phyloP scores from a whole-genome alignment of 345 rosid genomes.

The Geranium rotundifolium region DNA sequence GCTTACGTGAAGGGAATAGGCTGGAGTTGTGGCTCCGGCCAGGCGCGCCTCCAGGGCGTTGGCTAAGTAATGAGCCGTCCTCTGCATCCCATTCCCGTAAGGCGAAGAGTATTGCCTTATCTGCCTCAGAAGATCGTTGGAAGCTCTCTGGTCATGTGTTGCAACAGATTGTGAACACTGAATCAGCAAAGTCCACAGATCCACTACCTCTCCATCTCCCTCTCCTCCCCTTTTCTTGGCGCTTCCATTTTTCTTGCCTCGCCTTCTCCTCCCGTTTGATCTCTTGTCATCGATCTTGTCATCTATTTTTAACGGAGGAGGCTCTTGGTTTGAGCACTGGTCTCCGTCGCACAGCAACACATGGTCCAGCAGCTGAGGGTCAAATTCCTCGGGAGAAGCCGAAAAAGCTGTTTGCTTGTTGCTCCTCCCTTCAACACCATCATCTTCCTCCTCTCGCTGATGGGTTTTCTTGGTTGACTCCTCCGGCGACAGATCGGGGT shows the following conservation, averaged over 20 bases:
- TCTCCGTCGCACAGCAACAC: conserved; percentile 25
- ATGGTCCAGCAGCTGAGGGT: conserved; percentile 33
- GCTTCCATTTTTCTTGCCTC: conserved; percentile 7
- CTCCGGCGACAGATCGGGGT: conserved; percentile 1
- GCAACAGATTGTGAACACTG: not conserved
- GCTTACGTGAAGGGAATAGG: conserved; percentile 4
- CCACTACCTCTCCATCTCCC: conserved; percentile 30
- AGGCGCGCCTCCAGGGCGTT: not conserved
- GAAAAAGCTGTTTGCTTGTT: conserved; percentile 38
- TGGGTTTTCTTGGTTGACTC: conserved; percentile 24
- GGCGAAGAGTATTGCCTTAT: not conserved
- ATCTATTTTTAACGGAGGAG: too few species aligned
- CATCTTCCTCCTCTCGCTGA: conserved; percentile 24
- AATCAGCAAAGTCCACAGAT: conserved; percentile 16
- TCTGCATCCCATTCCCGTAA: not conserved
- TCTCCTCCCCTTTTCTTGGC: conserved; percentile 13
- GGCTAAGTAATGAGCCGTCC: not conserved
- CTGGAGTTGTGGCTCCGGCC: not conserved
- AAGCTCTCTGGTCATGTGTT: not conserved
- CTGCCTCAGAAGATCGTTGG: not conserved
- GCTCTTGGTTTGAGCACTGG: too few species aligned
- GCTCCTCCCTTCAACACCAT: conserved; percentile 21
- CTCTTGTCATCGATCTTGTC: too few species aligned
- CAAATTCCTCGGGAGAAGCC: conserved; percentile 20
- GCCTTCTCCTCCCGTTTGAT: not conserved